phyloP scores from a whole-genome alignment of 2,329 filamentous ascomycete genomes.

The Cadophora sp. region DNA sequence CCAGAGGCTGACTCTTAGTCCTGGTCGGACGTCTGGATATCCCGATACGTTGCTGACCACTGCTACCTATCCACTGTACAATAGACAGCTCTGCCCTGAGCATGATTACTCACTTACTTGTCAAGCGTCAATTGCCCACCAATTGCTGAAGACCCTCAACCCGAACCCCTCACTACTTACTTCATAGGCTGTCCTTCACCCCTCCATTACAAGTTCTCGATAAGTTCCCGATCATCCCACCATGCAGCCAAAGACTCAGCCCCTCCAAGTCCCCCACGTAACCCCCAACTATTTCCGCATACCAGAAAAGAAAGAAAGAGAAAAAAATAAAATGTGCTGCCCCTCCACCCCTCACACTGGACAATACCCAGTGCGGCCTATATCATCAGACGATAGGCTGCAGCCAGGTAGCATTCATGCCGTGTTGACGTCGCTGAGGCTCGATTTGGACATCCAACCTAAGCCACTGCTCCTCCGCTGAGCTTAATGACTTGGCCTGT shows the following conservation, averaged over 20 bases:
- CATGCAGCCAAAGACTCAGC: neutral
- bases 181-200: neutral
- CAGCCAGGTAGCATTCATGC: neutral
- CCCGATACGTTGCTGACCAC: no score
- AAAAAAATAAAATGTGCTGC: neutral
- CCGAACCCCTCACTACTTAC: neutral
- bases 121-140: neutral
- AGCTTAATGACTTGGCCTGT: constrained; percentile 3
- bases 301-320: neutral
- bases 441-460: neutral
- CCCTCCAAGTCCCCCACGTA: neutral
- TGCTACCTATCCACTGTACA: no score
- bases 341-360: neutral
- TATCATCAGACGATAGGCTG: neutral
- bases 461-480: neutral
- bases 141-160: neutral
- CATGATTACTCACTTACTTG: constrained; percentile 2
- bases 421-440: neutral
- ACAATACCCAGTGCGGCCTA: neutral
- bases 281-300: neutral
- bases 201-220: neutral
- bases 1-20: no score
- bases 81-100: no score
- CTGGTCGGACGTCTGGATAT: no score
- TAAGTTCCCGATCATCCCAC: neutral